Evolutionary conservation across 257 asterid species (phyloP).

Genomic region (Capsicum pubescens): DNA sequence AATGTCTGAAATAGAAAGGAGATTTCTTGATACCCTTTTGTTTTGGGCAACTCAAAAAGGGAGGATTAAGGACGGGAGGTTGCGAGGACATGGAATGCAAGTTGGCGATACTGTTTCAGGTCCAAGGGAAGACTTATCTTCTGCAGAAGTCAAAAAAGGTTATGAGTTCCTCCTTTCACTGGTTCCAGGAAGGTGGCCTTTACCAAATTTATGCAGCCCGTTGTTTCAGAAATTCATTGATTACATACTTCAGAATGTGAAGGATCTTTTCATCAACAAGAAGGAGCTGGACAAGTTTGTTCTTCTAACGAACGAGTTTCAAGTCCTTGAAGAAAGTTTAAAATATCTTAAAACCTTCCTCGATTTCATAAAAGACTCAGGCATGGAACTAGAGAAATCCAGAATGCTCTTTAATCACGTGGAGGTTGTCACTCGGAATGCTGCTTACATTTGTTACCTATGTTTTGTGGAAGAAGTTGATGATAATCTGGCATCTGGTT

Average conservation of each 20-base stretch:
- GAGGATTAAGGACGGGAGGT: slow-evolving; percentile 8
- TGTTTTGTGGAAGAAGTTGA: slow-evolving; percentile 21
- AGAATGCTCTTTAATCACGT: background rate
- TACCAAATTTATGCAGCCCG: slow-evolving; percentile 1
- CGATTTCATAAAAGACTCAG: background rate
- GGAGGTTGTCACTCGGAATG: background rate
- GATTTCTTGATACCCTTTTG: background rate
- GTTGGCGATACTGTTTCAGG: background rate
- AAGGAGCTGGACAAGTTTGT: background rate
- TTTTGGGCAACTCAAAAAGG: slow-evolving; percentile 11
- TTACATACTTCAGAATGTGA: slow-evolving; percentile 3
- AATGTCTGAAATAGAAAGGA: slow-evolving; percentile 18
- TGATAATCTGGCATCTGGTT: background rate
- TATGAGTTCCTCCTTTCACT: slow-evolving; percentile 19
- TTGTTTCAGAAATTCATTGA: background rate
- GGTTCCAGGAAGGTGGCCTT: slow-evolving; percentile 10
- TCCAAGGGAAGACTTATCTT: background rate
- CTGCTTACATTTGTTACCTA: background rate
- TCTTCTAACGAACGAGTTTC: background rate
- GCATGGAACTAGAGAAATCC: slow-evolving; percentile 2
- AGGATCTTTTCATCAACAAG: background rate
- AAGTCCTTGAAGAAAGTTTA: background rate
- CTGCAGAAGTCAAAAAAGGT: slow-evolving; percentile 17
- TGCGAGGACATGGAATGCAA: slow-evolving; percentile 16
- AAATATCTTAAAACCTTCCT: slow-evolving; percentile 1